phyloP scores from a whole-genome alignment of 257 asterid species.

The Euphrasia confusa region DNA sequence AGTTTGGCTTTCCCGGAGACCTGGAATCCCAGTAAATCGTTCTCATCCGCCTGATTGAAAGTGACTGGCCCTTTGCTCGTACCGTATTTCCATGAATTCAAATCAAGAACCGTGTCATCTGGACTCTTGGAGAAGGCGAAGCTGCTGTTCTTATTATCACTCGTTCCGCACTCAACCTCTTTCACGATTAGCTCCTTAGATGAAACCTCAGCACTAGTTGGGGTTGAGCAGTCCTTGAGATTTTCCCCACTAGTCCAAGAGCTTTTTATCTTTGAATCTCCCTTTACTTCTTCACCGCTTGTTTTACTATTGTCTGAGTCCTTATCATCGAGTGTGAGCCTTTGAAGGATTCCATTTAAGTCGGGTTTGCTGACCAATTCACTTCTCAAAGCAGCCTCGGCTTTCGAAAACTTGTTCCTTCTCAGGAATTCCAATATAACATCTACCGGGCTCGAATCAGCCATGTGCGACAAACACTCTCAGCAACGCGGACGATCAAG shows the following conservation, averaged over 20 bases:
- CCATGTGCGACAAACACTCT: constrained; percentile 39
- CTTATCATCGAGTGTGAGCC: constrained; percentile 54
- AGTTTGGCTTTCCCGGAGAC: constrained; percentile 45
- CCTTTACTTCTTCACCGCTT: constrained; percentile 48
- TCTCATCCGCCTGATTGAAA: constrained; percentile 42
- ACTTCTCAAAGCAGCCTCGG: constrained; percentile 86
- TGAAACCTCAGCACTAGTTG: constrained; percentile 35
- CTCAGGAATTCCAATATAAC: constrained; percentile 65
- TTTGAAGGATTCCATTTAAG: constrained; percentile 53
- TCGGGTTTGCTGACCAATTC: constrained; percentile 73
- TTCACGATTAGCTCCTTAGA: constrained; percentile 83
- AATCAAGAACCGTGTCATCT: constrained; percentile 64
- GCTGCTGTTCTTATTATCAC: constrained; percentile 37
- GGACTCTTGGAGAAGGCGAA: constrained; percentile 50
- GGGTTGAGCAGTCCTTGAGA: constrained; percentile 28
- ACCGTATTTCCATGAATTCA: constrained; percentile 50
- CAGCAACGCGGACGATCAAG: not conserved
- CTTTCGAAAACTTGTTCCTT: constrained; percentile 71
- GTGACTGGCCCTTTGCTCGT: constrained; percentile 45
- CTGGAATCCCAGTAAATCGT: constrained; percentile 49
- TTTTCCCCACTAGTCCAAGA: constrained; percentile 25
- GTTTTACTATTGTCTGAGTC: constrained; percentile 35
- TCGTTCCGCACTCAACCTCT: constrained; percentile 74
- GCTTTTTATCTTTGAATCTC: constrained; percentile 30
- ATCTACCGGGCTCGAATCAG: constrained; percentile 69